Percentiles rank a stretch among this genome's conserved stretches.
Evolutionary conservation across 2,329 filamentous ascomycete species (phyloP).

Genomic region (Fusarium chlamydosporum): DNA sequence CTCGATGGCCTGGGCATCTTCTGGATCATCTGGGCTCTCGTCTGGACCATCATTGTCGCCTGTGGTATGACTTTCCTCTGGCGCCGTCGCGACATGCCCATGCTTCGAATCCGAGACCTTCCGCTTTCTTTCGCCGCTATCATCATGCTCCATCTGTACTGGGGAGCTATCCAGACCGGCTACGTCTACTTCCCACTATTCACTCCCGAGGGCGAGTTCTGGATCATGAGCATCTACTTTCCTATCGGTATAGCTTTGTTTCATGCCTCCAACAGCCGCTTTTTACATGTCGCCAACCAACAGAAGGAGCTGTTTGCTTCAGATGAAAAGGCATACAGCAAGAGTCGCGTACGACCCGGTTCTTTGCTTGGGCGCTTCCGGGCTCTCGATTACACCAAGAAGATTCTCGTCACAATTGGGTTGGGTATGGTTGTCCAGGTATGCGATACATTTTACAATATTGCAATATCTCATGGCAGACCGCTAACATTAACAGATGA

Average conservation of each 20-base stretch:
- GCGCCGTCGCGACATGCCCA: conserved; percentile 57
- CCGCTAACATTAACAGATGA: conserved; percentile 60
- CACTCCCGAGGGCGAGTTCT: conserved; percentile 71
- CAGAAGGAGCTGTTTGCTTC: conserved; percentile 62
- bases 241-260: conserved; percentile 76
- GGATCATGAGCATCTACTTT: conserved; percentile 76
- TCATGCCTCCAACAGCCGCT: conserved; percentile 73
- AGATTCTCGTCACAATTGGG: conserved; percentile 65
- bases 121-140: conserved; percentile 59
- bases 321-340: conserved; percentile 26
- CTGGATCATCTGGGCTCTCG: conserved; percentile 55
- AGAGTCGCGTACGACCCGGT: conserved; percentile 31
- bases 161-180: conserved; percentile 57
- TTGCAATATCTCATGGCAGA: fast-evolving
- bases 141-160: conserved; percentile 60
- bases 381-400: conserved; percentile 62
- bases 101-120: conserved; percentile 60
- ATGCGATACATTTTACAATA: conserved; percentile 25
- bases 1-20: conserved; percentile 60
- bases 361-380: conserved; percentile 57
- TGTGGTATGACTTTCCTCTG: conserved; percentile 60
- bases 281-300: conserved; percentile 69
- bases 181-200: conserved; percentile 59
- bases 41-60: conserved; percentile 59
- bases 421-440: conserved; percentile 71